A percentile compares a stretch with the other conserved stretches of the same genome.
These are phyloP conservation scores for Chrysoporthe cubensis DNA, from an alignment of 2,329 filamentous ascomycete genomes.

Conservation along the genomic window DNA sequence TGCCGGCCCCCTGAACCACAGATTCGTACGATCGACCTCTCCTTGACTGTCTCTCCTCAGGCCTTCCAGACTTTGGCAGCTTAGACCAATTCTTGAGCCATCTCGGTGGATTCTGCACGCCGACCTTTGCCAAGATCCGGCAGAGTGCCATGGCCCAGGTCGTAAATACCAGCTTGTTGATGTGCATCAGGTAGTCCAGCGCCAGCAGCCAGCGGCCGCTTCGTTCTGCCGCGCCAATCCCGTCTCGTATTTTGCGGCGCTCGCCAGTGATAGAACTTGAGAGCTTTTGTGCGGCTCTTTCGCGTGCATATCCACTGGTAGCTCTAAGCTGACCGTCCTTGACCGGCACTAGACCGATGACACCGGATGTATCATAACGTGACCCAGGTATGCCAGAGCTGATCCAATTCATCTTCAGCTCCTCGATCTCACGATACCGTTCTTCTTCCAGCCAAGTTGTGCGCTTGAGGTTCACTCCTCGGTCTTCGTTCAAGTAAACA, in stretches of 20 bases:
- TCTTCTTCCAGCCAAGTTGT: conserved; percentile 94
- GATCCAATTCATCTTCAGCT: conserved; percentile 55
- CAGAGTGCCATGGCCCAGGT: conserved; percentile 60
- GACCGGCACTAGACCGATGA: conserved; percentile 59
- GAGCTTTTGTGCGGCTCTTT: conserved; percentile 67
- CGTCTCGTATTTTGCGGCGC: conserved; percentile 55
- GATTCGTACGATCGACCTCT: conserved; percentile 51
- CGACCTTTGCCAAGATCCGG: conserved; percentile 58
- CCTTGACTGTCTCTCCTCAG: conserved; percentile 27
- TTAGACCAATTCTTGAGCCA: conserved; percentile 63
- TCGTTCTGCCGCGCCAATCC: conserved; percentile 78
- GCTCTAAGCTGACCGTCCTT: conserved; percentile 48
- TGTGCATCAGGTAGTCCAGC: conserved; percentile 75
- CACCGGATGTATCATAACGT: conserved; percentile 56
- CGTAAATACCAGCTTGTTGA: conserved; percentile 67
- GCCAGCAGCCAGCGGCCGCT: conserved; percentile 79
- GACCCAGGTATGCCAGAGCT: conserved; percentile 51
- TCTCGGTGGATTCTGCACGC: conserved; percentile 63
- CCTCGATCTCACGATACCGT: conserved; percentile 75
- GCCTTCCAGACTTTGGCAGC: conserved; percentile 37
- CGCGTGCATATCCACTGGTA: conserved; percentile 67
- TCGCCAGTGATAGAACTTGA: conserved; percentile 50
- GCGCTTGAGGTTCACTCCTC: conserved; percentile 70
- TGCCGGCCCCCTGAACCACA: conserved; percentile 52
- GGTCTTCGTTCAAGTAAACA: conserved; percentile 92